These are phyloP conservation scores for Fusarium verticillioides DNA, from an alignment of 2,329 filamentous ascomycete genomes.

Conservation along the genomic window DNA sequence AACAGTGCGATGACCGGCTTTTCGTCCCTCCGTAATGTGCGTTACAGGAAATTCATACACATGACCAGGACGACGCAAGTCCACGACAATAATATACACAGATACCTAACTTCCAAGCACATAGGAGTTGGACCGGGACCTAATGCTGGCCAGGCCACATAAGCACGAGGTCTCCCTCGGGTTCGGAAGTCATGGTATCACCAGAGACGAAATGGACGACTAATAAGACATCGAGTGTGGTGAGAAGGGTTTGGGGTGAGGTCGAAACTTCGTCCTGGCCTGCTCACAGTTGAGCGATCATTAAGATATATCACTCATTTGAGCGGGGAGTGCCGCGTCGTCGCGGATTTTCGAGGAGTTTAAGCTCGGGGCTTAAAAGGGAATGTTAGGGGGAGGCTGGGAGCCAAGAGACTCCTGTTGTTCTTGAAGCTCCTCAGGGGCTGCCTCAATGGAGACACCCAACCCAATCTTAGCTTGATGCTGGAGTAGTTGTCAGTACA, in stretches of 20 bases:
- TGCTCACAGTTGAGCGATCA: conserved; percentile 42
- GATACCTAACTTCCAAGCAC: conserved; percentile 22
- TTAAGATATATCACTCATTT: conserved; percentile 44
- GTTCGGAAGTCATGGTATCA: conserved; percentile 31
- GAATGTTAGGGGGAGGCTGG: conserved; percentile 67
- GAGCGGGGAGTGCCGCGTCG: conserved; percentile 33
- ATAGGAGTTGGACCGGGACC: conserved; percentile 8
- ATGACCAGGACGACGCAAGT: conserved; percentile 29
- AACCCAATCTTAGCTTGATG: conserved; percentile 95
- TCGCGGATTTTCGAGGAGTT: conserved; percentile 33
- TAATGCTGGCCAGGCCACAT: conserved; percentile 16
- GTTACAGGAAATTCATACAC: conserved; percentile 30
- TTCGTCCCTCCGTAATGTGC: conserved; percentile 24
- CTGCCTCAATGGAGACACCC: conserved; percentile 89
- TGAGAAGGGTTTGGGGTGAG: conserved; percentile 27
- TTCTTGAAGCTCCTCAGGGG: conserved; percentile 86
- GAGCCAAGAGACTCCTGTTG: conserved; percentile 74
- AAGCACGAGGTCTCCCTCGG: conserved; percentile 9
- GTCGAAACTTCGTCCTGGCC: conserved; percentile 35
- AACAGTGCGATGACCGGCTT: conserved; percentile 16
- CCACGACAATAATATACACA: conserved; percentile 47
- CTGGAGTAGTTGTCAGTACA: conserved; percentile 60
- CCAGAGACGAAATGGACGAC: conserved; percentile 38
- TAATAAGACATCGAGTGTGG: conserved; percentile 48
- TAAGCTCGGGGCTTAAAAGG: conserved; percentile 63